Evolutionary conservation across 2,329 filamentous ascomycete species (phyloP), one percentile per base, ranked within the genome.

Genomic region (Aspergillus tamarii): DNA sequence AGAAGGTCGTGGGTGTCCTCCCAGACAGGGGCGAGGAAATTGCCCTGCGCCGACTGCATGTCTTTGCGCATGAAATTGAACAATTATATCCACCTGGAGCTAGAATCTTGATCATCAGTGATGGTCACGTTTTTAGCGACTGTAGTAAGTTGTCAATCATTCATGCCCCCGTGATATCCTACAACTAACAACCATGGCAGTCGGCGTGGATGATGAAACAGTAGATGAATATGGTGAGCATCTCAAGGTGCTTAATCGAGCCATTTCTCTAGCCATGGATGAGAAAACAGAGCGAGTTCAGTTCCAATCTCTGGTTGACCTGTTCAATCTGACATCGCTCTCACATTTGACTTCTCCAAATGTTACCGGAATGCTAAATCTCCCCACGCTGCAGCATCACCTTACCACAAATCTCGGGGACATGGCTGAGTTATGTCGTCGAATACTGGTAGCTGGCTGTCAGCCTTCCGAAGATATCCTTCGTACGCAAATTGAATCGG

Each of bases 181-280:
- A 45, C 10, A 60, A 7, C 48, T n/a, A 32, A 32, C 19, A 21
- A 21, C 11, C 9, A 7, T 6, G 14, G 28, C 53, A 73, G 73
- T 82, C 46, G 80, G 81, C 10, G 80, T 82, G 36, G 80, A 82
- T 28, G 80, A 84, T 64, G 72, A 72, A 26, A 73, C 75, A 52
- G 80, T 83, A 14, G 79, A 81, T 52, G 64, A 64, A 10, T 82
- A 83, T 63, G 74, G 77, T 45, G 72, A 69, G 10, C 70, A 73
- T 11, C 71, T 83, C 57, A 75, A 75, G 32, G 73, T 75, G 21
- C 78, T 81, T 70, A 80, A 80, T 59, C 67, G 72, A 14, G 59
- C 56, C 3, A 60, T 63, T 21, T n/a, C 19, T 5, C 8, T 11
- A 23, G 16, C n/a, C 5, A 14, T 19, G 4, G 26, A 45, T 8